Base-by-base conservation (phyloP, 2,329 filamentous ascomycete species). In the Ascochyta clinopodiicola region DNA sequence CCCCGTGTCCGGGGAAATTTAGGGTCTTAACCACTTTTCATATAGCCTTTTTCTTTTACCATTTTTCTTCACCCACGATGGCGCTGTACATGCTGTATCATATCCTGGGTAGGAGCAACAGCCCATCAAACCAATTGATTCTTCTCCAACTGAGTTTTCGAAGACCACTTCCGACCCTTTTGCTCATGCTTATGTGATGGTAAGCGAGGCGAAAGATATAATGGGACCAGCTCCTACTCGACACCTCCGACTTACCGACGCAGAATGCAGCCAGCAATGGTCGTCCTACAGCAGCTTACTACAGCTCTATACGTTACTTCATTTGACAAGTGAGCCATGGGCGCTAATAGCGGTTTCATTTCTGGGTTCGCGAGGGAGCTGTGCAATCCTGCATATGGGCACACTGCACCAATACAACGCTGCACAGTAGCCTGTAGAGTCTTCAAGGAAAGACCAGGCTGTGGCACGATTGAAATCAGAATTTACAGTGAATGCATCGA, bases 71-170 rank as follows among this genome's bases (percentile, higher is more conserved):
- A 25, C n/a, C 32, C 43, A 32, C 31, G 7, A 48, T 44, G 8
- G 51, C 32, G 37, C 52, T 46, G 46, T 56, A 37, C 45, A 37
- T 55, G 25, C 46, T 56, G 46, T 51, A 51, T 17, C 36, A 38
- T 46, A 56, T 38, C 46, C 42, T 46, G 51, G 12, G n/a, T 25
- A 46, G 37, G 36, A 22, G 21, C 34, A n/a, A 24, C 37, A 19
- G 32, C 39, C 3, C 52, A 51, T 51, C 37, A 19, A 22, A 34
- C 22, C 8, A n/a, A 17, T 24, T 24, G 19, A 40, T 15, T 32
- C 10, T 31, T 44, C 22, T 46, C 29, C 31, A 9, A 36, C 17
- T 10, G 13, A 39, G 39, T 51, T 43, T 37, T 43, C 34, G 37
- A 24, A 19, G 4, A 9, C n/a, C 7, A 25, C 29, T 6, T 24